A percentile compares a stretch with the other conserved stretches of the same genome.
phyloP scores from a whole-genome alignment of 306 rosid species.

The Lithocarpus polystachyus region DNA sequence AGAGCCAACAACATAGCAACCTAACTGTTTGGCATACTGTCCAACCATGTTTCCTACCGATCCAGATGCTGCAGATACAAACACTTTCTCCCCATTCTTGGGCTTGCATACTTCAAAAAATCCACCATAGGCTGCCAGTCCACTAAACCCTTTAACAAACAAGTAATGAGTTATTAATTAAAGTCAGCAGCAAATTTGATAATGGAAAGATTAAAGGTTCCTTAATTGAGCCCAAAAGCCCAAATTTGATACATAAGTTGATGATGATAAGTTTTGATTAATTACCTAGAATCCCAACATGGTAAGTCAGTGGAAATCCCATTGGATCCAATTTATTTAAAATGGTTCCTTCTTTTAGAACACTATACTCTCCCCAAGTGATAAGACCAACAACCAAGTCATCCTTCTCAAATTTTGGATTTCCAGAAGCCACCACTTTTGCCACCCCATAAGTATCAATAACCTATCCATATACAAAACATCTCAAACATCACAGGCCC shows the following conservation, averaged over 20 bases:
- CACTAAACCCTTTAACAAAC: conserved; percentile 45
- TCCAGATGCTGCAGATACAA: conserved; percentile 75
- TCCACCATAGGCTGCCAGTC: conserved; percentile 73
- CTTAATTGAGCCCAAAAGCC: not conserved
- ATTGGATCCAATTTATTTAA: conserved; percentile 52
- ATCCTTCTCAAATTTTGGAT: conserved; percentile 50
- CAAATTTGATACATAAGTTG: not conserved
- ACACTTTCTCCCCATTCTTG: conserved; percentile 63
- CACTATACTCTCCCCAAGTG: conserved; percentile 71
- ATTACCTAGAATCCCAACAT: conserved; percentile 63
- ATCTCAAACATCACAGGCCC: not conserved
- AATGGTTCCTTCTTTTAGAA: conserved; percentile 40
- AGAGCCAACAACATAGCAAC: conserved; percentile 84
- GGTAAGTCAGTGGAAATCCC: conserved; percentile 57
- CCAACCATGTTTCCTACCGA: conserved; percentile 70
- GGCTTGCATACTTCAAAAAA: conserved; percentile 57
- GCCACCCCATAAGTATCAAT: conserved; percentile 52
- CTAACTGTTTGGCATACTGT: conserved; percentile 63
- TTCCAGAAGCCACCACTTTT: conserved; percentile 59
- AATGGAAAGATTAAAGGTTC: not conserved
- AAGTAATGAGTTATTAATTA: not conserved
- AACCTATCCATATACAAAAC: conserved; percentile 25
- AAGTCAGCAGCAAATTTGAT: not conserved
- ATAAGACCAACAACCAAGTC: conserved; percentile 65
- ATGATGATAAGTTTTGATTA: not conserved